Base-by-base conservation (phyloP, 2,329 filamentous ascomycete species). In the Scopulariopsis brevicaulis region DNA sequence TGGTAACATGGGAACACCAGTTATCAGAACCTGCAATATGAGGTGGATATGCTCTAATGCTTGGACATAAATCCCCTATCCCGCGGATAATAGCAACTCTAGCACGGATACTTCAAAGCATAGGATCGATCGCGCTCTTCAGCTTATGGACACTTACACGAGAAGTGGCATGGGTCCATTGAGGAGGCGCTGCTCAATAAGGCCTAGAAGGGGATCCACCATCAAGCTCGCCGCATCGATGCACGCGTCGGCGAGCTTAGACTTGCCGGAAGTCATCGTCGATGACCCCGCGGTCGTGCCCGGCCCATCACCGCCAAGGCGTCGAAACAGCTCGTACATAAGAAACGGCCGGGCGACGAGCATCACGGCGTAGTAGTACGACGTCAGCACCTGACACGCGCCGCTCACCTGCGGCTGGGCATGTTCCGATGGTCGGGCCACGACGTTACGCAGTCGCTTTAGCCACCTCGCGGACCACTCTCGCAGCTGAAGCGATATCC, bases 301-400 rank as follows among this genome's bases (percentile, higher is more conserved):
- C 0, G 67, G 60, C 4, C 62, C 66, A 11, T 76, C 74, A 0
- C 72, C 71, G 4, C 28, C 8, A 32, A 81, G 61, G 0, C 78
- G 69, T 32, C 72, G 71, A 55, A 73, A 76, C 12, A 81, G 67
- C 64, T 81, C 78, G 54, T 79, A 80, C 77, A 81, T 80, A 7
- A 82, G 69, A 55, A 82, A 82, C 0, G 79, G 79, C 1, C 79
- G 69, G 0, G 79, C 78, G 0, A 81, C 77, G 3, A 82, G 70
- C 70, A 82, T 81, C n/a, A 81, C 79, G 0, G 77, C 76, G 59
- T 82, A 81, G 64, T 81, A 80, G 58, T 81, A 82, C 1, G 77
- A 76, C 0, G 75, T 71, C 8, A 82, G 64, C 0, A 79, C 73
- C 64, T 80, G 77, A 32, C 77, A 79, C 0, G 78, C 77, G 0